phyloP scores from a whole-genome alignment of 73 alveolate genomes.

The Durusdinium trenchii region DNA sequence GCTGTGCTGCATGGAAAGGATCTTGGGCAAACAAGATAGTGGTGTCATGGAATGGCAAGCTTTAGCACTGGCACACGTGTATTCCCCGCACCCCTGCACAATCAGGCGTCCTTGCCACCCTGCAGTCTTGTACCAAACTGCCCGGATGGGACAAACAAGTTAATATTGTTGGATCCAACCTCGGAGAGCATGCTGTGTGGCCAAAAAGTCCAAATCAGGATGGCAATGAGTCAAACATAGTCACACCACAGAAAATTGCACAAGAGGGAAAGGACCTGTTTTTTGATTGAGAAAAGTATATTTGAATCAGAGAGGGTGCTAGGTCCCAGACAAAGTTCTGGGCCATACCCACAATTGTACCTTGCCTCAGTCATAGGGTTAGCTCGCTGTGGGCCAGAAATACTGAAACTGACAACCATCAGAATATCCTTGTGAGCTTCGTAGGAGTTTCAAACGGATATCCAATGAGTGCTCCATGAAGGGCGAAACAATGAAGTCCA shows the following conservation, averaged over 20 bases:
- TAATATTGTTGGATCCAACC: slow-evolving; percentile 99
- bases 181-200: slow-evolving; percentile 99
- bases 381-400: too few species aligned
- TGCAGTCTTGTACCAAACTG: slow-evolving; percentile 99
- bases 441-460: neutral
- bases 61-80: neutral
- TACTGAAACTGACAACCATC: too few species aligned
- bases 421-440: too few species aligned
- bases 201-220: too few species aligned
- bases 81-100: slow-evolving; percentile 25
- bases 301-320: neutral
- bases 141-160: slow-evolving; percentile 99
- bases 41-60: neutral
- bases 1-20: neutral
- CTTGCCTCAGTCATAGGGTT: slow-evolving; percentile 94
- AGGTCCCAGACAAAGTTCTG: slow-evolving; percentile 99
- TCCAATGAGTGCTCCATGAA: too few species aligned
- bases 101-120: slow-evolving; percentile 99
- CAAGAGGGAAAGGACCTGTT: neutral
- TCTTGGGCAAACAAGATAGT: neutral
- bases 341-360: slow-evolving; percentile 99
- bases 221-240: too few species aligned
- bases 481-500: too few species aligned
- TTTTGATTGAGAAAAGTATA: neutral
- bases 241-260: neutral